A percentile compares a stretch with the other conserved stretches of the same genome.
Conservation (phyloP, 768 basidiomycete genomes). For the Ramaria sp. region DNA sequence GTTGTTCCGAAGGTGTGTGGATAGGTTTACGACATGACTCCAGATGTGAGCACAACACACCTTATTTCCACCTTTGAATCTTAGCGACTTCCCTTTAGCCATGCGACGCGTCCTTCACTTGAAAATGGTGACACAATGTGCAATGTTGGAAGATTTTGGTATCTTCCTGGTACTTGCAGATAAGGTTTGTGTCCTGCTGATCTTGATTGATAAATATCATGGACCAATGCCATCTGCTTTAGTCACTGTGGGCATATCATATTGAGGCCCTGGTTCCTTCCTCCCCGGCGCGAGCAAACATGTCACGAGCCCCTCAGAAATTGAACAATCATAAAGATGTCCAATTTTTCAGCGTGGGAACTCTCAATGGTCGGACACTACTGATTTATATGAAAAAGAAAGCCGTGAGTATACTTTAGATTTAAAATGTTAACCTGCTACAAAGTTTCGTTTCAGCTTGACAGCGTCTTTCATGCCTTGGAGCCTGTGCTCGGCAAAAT, state of each 20-base stretch:
- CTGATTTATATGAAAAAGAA: slow-evolving; percentile 96
- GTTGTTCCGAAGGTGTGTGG: slow-evolving; percentile 93
- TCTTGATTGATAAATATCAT: neutral
- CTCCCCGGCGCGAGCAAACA: slow-evolving; percentile 53
- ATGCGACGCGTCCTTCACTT: slow-evolving; percentile 90
- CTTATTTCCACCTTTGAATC: neutral
- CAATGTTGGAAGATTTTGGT: slow-evolving; percentile 92
- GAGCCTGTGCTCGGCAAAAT: slow-evolving; percentile 92
- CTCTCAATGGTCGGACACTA: slow-evolving; percentile 74
- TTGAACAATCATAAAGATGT: slow-evolving; percentile 87
- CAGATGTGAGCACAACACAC: slow-evolving; percentile 40
- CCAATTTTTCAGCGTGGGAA: slow-evolving; percentile 91
- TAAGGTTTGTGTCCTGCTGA: slow-evolving; percentile 37
- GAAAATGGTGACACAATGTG: slow-evolving; percentile 89
- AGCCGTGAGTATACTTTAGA: slow-evolving; percentile 36
- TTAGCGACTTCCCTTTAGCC: slow-evolving; percentile 31
- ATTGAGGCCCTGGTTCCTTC: slow-evolving; percentile 95
- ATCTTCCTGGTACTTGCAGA: slow-evolving; percentile 94
- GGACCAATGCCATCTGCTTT: neutral
- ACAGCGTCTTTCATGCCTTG: slow-evolving; percentile 94
- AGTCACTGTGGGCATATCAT: slow-evolving; percentile 88
- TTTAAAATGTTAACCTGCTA: slow-evolving; percentile 9
- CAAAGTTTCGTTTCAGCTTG: slow-evolving; percentile 32
- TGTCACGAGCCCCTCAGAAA: slow-evolving; percentile 77
- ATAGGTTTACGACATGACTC: slow-evolving; percentile 88